Conservation (phyloP, 164 flowering plant species). For the Piper betle region DNA sequence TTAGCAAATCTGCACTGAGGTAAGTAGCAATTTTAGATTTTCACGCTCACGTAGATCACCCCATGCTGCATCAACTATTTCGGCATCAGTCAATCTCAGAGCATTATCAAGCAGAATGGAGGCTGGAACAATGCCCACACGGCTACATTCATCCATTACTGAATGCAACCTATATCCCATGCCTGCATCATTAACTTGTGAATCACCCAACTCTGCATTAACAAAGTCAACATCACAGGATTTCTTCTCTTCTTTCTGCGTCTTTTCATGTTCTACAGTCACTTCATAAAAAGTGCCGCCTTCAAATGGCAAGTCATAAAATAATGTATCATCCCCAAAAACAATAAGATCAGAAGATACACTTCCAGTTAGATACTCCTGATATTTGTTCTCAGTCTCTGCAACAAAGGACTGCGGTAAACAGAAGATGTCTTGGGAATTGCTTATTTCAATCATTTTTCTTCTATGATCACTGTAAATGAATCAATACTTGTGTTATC, state of each 20-base stretch:
- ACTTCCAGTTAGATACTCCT: slow-evolving; percentile 13
- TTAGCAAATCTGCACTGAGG: slow-evolving; percentile 29
- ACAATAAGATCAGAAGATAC: slow-evolving; percentile 20
- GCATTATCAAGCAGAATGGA: slow-evolving; percentile 11
- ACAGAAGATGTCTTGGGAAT: slow-evolving; percentile 40
- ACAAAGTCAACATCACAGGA: slow-evolving; percentile 14
- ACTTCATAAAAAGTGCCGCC: slow-evolving; percentile 11
- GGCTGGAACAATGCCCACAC: slow-evolving; percentile 36
- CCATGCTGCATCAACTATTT: slow-evolving; percentile 64
- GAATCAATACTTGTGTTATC: background rate
- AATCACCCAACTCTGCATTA: slow-evolving; percentile 37
- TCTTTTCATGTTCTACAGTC: slow-evolving; percentile 8
- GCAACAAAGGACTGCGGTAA: slow-evolving; percentile 89
- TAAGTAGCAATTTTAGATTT: slow-evolving; percentile 29
- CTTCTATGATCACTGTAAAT: too few species aligned
- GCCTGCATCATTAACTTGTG: slow-evolving; percentile 28
- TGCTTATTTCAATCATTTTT: slow-evolving; percentile 10
- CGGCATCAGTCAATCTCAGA: slow-evolving; percentile 5
- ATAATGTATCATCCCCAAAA: slow-evolving; percentile 13
- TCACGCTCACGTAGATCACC: slow-evolving; percentile 31
- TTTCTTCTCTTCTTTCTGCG: slow-evolving; percentile 8
- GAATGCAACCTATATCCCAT: slow-evolving; percentile 26
- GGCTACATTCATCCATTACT: slow-evolving; percentile 86
- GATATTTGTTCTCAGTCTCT: slow-evolving; percentile 48
- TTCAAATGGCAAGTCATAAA: slow-evolving; percentile 4